Evolutionary conservation across 768 basidiomycete genomes (phyloP).

Genomic region (Hygrophoropsis aurantiaca): DNA sequence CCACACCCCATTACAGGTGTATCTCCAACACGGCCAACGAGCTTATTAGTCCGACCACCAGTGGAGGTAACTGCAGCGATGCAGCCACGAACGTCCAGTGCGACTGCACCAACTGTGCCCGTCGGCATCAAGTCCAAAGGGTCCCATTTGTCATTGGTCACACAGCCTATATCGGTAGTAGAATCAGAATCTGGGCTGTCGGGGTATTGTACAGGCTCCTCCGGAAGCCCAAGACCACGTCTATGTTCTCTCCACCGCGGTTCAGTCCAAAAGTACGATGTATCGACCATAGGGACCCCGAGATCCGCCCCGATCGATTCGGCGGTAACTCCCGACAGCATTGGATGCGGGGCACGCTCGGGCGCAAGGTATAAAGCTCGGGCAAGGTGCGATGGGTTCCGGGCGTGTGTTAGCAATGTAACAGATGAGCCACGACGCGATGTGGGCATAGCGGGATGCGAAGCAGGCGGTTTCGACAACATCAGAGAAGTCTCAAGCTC

Average conservation of each 20-base stretch:
- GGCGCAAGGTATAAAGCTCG: slow-evolving; percentile 73
- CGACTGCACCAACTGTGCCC: slow-evolving; percentile 86
- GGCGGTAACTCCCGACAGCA: slow-evolving; percentile 66
- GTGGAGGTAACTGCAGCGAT: slow-evolving; percentile 76
- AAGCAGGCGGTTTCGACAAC: slow-evolving; percentile 73
- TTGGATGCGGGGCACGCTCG: slow-evolving; percentile 57
- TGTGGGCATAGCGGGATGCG: slow-evolving; percentile 57
- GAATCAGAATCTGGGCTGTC: slow-evolving; percentile 13
- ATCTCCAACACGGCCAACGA: slow-evolving; percentile 81
- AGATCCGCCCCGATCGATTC: slow-evolving; percentile 57
- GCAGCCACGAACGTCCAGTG: slow-evolving; percentile 72
- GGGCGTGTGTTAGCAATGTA: slow-evolving; percentile 63
- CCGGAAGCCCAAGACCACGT: slow-evolving; percentile 70
- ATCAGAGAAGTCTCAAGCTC: slow-evolving; percentile 83
- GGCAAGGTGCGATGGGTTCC: slow-evolving; percentile 73
- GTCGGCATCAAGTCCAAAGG: slow-evolving; percentile 61
- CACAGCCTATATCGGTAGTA: slow-evolving; percentile 16
- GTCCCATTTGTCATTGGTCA: slow-evolving; percentile 8
- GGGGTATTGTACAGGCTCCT: slow-evolving; percentile 50
- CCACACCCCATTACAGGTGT: slow-evolving; percentile 78
- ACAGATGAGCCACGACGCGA: slow-evolving; percentile 63
- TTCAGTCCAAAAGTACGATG: slow-evolving; percentile 78
- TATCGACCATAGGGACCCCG: slow-evolving; percentile 61
- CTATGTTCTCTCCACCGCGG: slow-evolving; percentile 77
- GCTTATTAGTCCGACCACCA: slow-evolving; percentile 81